A percentile compares a stretch with the other conserved stretches of the same genome.
Evolutionary conservation across 805 yeast genomes (phyloP).

Genomic region (Candida piceae): DNA sequence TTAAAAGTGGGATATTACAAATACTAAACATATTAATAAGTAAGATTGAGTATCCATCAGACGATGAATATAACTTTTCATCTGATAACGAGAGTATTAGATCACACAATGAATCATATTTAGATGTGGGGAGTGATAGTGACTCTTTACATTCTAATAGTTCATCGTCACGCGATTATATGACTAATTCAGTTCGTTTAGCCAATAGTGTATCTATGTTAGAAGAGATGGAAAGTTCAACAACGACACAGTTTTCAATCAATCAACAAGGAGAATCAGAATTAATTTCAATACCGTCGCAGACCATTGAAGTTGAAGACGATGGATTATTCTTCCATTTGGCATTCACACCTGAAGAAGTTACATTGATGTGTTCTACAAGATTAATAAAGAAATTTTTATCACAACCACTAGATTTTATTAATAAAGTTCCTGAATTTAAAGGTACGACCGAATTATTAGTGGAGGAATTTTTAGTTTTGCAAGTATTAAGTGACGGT

Average conservation of each 20-base stretch:
- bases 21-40: constrained; percentile 37
- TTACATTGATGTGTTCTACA: constrained; percentile 52
- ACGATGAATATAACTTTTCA: constrained; percentile 4
- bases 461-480: constrained; percentile 41
- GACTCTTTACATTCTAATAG: no score
- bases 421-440: constrained; percentile 21
- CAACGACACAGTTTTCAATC: no score
- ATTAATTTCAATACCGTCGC: constrained; percentile 4
- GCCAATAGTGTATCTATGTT: no score
- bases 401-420: constrained; percentile 32
- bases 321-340: constrained; percentile 51
- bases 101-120: constrained; percentile 3
- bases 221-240: no score
- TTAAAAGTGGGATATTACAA: constrained; percentile 45
- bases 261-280: constrained; percentile 3
- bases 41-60: constrained; percentile 18
- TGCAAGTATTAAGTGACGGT: constrained; percentile 61
- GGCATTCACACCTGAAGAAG: constrained; percentile 58
- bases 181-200: constrained; percentile 14
- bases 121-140: no score
- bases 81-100: constrained; percentile 8
- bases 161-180: constrained; percentile 1
- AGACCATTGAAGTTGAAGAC: constrained; percentile 25
- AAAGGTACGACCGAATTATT: constrained; percentile 33
- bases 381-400: constrained; percentile 35